Evolutionary conservation across 768 basidiomycete species (phyloP).

Genomic region (Lactarius psammicola): DNA sequence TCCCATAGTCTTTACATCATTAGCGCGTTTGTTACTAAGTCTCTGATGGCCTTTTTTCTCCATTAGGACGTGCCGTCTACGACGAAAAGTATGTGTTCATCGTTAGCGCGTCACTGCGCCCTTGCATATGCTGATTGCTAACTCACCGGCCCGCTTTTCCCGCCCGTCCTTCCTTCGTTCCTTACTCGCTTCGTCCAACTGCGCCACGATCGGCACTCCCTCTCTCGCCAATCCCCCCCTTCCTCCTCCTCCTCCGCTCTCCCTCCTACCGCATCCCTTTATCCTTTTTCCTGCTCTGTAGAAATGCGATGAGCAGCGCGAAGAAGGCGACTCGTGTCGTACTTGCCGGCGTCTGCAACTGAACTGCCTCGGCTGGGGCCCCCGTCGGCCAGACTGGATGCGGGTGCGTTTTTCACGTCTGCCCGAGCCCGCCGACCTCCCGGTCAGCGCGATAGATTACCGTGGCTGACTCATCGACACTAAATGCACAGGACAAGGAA

Average conservation of each 20-base stretch:
- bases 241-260: neutral
- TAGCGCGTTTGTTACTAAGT: constrained; percentile 1
- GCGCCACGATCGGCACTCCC: constrained; percentile 73
- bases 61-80: constrained; percentile 75
- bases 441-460: neutral
- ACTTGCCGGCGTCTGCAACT: constrained; percentile 81
- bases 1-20: neutral
- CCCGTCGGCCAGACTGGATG: constrained; percentile 88
- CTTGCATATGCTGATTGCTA: constrained; percentile 15
- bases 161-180: constrained; percentile 12
- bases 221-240: constrained; percentile 11
- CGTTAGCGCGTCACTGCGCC: constrained; percentile 12
- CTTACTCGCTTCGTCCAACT: constrained; percentile 47
- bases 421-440: constrained; percentile 13
- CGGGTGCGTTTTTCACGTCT: constrained; percentile 47
- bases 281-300: constrained; percentile 34
- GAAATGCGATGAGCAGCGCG: constrained; percentile 89
- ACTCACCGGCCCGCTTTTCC: constrained; percentile 27
- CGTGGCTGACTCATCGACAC: constrained; percentile 25
- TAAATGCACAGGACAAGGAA: constrained; percentile 64
- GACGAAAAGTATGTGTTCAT: constrained; percentile 62
- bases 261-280: constrained; percentile 5
- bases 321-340: constrained; percentile 68
- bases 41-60: neutral
- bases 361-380: constrained; percentile 82